phyloP scores from a whole-genome alignment of 495 filamentous ascomycete genomes.

The Jackrogersella multiformis region DNA sequence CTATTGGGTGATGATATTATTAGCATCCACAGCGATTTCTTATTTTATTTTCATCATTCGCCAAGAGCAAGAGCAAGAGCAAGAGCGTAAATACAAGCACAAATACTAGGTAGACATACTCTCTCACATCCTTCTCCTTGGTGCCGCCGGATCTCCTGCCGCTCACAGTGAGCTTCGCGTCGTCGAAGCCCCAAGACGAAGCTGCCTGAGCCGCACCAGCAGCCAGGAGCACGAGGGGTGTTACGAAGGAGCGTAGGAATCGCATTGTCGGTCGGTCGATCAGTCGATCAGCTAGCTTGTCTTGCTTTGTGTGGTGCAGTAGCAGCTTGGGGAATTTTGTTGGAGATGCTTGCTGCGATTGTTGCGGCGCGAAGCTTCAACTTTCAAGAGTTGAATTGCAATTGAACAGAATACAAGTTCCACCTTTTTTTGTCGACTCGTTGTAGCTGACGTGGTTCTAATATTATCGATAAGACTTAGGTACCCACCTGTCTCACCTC shows the following conservation, averaged over 20 bases:
- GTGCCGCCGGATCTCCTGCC: conserved; percentile 71
- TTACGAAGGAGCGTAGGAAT: conserved; percentile 59
- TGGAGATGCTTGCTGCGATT: conserved; percentile 1
- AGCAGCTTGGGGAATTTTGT: conserved; percentile 20
- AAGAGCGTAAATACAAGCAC: too few species aligned
- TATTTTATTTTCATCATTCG: too few species aligned
- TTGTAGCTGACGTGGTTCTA: conserved; percentile 42
- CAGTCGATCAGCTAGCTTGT: conserved; percentile 13
- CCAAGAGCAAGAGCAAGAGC: too few species aligned
- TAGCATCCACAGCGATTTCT: conserved; percentile 1
- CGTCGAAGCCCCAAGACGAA: conserved; percentile 84
- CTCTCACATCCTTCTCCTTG: conserved; percentile 74
- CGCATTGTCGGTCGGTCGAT: too few species aligned
- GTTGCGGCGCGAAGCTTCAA: conserved; percentile 14
- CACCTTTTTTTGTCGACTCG: conserved; percentile 27
- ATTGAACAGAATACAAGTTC: conserved; percentile 42
- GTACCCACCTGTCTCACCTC: not conserved
- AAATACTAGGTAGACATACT: conserved; percentile 23
- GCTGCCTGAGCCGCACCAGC: conserved; percentile 65
- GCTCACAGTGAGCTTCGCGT: conserved; percentile 81
- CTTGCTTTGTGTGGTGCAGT: conserved; percentile 10
- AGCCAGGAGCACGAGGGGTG: conserved; percentile 58
- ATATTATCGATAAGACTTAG: conserved; percentile 28
- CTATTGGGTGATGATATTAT: conserved; percentile 56
- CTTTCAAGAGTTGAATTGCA: too few species aligned